Conservation (phyloP, 108 stramenopile genomes). For the Nitzschia palea region DNA sequence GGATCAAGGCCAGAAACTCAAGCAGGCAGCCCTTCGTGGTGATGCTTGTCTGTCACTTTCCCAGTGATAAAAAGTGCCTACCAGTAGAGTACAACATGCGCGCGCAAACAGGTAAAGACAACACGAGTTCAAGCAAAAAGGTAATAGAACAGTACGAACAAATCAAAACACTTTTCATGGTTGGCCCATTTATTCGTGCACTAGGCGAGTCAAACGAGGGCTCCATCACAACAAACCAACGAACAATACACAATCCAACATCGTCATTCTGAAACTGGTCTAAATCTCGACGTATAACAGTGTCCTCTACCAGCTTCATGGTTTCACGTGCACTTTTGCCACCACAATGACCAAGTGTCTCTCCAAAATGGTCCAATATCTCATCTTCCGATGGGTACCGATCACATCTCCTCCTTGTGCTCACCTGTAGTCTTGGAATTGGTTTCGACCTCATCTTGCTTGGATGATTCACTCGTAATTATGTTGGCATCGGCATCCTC, state of each 20-base stretch:
- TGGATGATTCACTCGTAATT: not conserved
- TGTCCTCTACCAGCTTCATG: too few species aligned
- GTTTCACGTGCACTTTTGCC: too few species aligned
- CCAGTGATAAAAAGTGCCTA: not conserved
- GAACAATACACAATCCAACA: too few species aligned
- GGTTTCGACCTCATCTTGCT: not conserved
- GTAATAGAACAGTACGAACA: not conserved
- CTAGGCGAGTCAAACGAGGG: not conserved
- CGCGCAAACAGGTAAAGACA: too few species aligned
- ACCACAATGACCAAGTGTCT: too few species aligned
- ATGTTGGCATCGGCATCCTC: not conserved
- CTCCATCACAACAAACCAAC: not conserved
- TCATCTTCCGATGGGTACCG: too few species aligned
- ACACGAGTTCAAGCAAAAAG: too few species aligned
- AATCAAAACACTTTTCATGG: not conserved
- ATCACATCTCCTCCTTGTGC: too few species aligned
- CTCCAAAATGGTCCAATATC: too few species aligned
- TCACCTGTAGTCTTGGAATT: not conserved
- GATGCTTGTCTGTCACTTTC: not conserved
- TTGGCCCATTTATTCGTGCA: not conserved
- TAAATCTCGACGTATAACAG: too few species aligned
- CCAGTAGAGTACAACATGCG: too few species aligned
- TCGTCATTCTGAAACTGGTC: too few species aligned
- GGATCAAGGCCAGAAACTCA: conserved; percentile 5
- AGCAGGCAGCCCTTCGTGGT: conserved; percentile 12